phyloP scores from a whole-genome alignment of 2,329 filamentous ascomycete species.

The Ceratocystis alfenasii region DNA sequence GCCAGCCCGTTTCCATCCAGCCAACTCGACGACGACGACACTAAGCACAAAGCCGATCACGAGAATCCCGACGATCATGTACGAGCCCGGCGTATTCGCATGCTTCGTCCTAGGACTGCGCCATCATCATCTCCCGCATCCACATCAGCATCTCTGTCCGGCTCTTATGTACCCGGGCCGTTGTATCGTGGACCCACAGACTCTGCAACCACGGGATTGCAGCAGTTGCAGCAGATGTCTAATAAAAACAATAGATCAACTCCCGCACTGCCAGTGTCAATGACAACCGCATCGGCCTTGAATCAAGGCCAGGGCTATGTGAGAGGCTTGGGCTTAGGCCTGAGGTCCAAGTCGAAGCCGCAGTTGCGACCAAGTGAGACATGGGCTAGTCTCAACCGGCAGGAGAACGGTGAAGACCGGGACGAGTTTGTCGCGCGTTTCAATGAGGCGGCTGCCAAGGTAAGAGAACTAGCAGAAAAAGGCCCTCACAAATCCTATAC shows the following conservation, averaged over 20 bases:
- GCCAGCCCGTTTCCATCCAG: background rate
- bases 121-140: constrained; percentile 15
- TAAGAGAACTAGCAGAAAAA: constrained; percentile 26
- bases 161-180: background rate
- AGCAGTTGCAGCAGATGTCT: constrained; percentile 2
- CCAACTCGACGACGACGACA: background rate
- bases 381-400: constrained; percentile 18
- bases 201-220: background rate
- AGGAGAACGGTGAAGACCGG: constrained; percentile 40
- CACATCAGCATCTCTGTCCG: background rate
- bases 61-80: constrained; percentile 5
- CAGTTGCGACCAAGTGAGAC: constrained; percentile 21
- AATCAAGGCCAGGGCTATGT: background rate
- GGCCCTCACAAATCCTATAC: background rate
- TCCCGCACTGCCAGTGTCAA: constrained; percentile 18
- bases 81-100: background rate
- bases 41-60: background rate
- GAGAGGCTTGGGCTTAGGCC: constrained; percentile 11
- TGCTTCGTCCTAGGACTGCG: constrained; percentile 10
- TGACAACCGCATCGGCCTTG: constrained; percentile 3
- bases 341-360: constrained; percentile 16
- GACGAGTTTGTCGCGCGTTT: constrained; percentile 44
- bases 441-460: constrained; percentile 48
- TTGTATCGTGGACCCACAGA: background rate
- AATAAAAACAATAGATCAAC: constrained; percentile 17